A percentile compares a stretch with the other conserved stretches of the same genome.
phyloP scores from a whole-genome alignment of 805 yeast species.

The Starmerella asiatica region DNA sequence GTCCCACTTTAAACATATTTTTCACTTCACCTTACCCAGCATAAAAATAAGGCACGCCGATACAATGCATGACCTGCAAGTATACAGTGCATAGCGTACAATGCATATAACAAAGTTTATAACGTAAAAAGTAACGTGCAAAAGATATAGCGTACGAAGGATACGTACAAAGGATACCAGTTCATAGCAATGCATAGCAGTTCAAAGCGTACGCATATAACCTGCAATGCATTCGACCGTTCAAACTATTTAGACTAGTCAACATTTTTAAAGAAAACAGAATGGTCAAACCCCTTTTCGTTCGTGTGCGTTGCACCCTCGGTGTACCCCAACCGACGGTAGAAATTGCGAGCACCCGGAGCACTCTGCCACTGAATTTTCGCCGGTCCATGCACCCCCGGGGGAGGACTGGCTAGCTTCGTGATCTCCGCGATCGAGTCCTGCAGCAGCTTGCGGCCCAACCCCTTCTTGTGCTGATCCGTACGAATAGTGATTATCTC shows the following conservation, averaged over 20 bases:
- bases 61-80: too few relatives aligned
- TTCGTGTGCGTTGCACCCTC: background rate
- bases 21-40: background rate
- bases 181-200: too few relatives aligned
- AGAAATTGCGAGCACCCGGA: slow-evolving; percentile 8
- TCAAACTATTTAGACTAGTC: too few relatives aligned
- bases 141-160: too few relatives aligned
- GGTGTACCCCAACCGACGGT: slow-evolving; percentile 1
- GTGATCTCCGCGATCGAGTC: background rate
- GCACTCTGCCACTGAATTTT: slow-evolving; percentile 10
- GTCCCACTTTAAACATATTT: slow-evolving; percentile 16
- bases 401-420: slow-evolving; percentile 1
- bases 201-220: too few relatives aligned
- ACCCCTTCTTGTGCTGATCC: slow-evolving; percentile 7
- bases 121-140: too few relatives aligned
- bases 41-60: too few relatives aligned
- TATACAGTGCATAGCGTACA: too few relatives aligned
- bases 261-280: background rate
- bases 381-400: slow-evolving; percentile 7
- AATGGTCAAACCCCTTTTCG: slow-evolving; percentile 1
- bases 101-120: too few relatives aligned
- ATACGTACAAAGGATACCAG: too few relatives aligned
- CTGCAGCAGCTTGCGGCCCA: slow-evolving; percentile 4
- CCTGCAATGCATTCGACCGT: too few relatives aligned
- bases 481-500: slow-evolving; percentile 4